Evolutionary conservation across 257 asterid species (phyloP).

Genomic region (Rubia yunnanensis): DNA sequence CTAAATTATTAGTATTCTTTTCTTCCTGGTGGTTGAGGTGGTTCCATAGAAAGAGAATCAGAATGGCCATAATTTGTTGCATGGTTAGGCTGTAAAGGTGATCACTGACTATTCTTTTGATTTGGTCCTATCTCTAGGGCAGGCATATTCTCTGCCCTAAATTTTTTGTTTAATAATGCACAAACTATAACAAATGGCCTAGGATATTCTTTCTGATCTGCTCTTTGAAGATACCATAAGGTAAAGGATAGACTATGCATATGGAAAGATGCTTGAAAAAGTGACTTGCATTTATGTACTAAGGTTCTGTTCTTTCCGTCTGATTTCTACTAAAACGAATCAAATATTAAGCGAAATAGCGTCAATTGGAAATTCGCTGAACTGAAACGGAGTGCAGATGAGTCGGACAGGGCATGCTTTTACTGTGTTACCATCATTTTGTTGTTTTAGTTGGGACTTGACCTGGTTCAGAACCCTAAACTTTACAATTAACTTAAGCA

Average conservation of each 20-base stretch:
- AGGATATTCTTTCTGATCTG: background rate
- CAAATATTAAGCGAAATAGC: no score
- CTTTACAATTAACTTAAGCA: no score
- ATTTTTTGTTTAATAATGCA: background rate
- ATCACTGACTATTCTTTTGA: background rate
- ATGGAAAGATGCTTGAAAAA: background rate
- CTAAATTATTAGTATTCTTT: background rate
- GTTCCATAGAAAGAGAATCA: background rate
- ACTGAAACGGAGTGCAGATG: no score
- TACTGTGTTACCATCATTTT: background rate
- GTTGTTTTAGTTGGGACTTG: background rate
- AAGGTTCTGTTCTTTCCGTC: no score
- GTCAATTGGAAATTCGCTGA: no score
- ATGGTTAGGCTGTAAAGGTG: constrained; percentile 23
- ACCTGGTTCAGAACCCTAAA: no score
- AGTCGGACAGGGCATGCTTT: no score
- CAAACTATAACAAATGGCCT: background rate
- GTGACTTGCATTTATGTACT: background rate
- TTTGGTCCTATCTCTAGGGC: constrained; percentile 14
- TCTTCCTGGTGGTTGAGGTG: background rate
- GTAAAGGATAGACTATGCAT: background rate
- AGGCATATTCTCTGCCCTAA: background rate
- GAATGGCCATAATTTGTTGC: background rate
- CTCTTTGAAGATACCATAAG: background rate
- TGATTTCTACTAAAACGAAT: no score